These are phyloP conservation scores for Salvia rosmarinus DNA, from an alignment of 257 asterid genomes.

Conservation along the genomic window DNA sequence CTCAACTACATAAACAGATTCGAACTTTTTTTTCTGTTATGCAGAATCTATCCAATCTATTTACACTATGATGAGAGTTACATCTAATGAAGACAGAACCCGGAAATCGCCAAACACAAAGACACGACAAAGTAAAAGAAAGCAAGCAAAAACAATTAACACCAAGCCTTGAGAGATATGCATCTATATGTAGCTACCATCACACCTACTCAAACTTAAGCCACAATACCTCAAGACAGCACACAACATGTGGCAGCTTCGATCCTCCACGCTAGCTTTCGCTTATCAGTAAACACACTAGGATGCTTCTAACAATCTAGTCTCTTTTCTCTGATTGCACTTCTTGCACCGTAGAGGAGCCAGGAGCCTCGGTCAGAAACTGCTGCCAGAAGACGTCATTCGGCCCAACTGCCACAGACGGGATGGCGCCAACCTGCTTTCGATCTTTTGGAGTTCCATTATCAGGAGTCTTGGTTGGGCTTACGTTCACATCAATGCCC, in stretches of 20 bases:
- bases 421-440: constrained; percentile 30
- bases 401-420: constrained; percentile 48
- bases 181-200: constrained; percentile 31
- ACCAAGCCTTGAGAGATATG: constrained; percentile 20
- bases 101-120: background rate
- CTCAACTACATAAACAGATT: constrained; percentile 2
- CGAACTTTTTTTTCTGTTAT: background rate
- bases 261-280: constrained; percentile 41
- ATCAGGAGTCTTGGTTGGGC: constrained; percentile 39
- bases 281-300: constrained; percentile 33
- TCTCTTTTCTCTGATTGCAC: constrained; percentile 50
- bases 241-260: constrained; percentile 13
- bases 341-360: constrained; percentile 44
- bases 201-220: constrained; percentile 16
- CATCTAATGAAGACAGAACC: constrained; percentile 2
- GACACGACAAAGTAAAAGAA: background rate
- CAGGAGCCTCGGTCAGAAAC: constrained; percentile 74
- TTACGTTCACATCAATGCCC: constrained; percentile 48
- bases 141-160: constrained; percentile 16
- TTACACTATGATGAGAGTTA: constrained; percentile 10
- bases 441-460: constrained; percentile 34
- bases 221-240: constrained; percentile 3
- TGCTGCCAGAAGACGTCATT: constrained; percentile 92
- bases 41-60: background rate
- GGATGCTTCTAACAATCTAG: constrained; percentile 28